Base-by-base conservation (phyloP, 148 eudicot genomes). In the Cornus suecica region DNA sequence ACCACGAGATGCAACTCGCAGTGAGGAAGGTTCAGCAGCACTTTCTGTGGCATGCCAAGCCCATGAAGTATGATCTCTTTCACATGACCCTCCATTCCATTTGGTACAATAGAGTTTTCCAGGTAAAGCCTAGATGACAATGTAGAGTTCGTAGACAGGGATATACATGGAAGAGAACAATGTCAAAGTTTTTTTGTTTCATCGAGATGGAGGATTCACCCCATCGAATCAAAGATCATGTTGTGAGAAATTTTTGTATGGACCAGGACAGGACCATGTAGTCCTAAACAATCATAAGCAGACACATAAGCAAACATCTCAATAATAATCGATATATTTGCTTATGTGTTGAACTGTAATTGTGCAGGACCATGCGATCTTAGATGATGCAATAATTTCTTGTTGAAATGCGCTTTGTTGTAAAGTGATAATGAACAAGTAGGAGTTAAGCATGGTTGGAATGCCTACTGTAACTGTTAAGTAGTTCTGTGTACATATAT, bases 21-120 rank as follows among this genome's bases (percentile, higher is more conserved):
- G 95, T 94, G 27, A 77, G 77, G 63, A 92, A 76, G 74, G 96
- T 87, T 62, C 97, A 90, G 77, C 79, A 77, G 66, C 97, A 94
- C 83, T 92, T 94, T 72, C 84, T 90, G 11, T 94, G 94, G 97
- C 90, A 92, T 72, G 78, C 83, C 52, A 89, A 85, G 68, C 96
- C 96, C 13, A 66, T 80, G 24, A 92, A 88, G 83, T 92, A 92
- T 58, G 97, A 92, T 74, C 84, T 94, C 54, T 94, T 94, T 37
- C 88, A 92, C 74, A 92, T 90, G 97, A 92, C 87, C 45, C 91
- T 92, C 77, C 98, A 92, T 75, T 94, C 97, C 6, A 90, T 94
- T 51, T 94, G 97, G 97, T 80, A 82, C 68, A 92, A 86, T 69
- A 73, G 96, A 78, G 93, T 94, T 71, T 87, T 89, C 61, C 93